Base-by-base conservation (phyloP, 176 grass and related monocot genomes). In the Lolium rigidum region DNA sequence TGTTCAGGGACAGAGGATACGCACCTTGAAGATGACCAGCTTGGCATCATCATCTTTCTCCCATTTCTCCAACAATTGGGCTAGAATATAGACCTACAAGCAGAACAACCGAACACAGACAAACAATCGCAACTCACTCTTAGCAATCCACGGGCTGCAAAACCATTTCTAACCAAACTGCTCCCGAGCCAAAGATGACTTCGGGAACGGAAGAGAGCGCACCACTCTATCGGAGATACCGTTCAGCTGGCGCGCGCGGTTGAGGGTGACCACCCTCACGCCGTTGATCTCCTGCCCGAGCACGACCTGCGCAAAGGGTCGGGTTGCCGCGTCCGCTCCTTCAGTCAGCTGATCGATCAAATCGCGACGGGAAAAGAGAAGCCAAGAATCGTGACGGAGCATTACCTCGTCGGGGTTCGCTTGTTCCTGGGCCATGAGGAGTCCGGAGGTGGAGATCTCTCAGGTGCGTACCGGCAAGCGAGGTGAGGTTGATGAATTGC, bases 181-280 rank as follows among this genome's bases (percentile, higher is more conserved):
- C 31, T 64, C 21, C 12, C 14, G 18, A 38, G 51, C 74, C 17
- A 66, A 80, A 9, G 15, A n/a, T n/a, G n/a, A 62, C 6, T 3
- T 1, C 25, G 9, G 20, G 2, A 57, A 9, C 37, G 26, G 26
- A 80, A 82, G 37, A 52, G 10, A 62, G 11, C 82, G 49, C 86
- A 98, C 96, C 92, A 95, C 91, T 91, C 78, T 84, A 17, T 92
- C 91, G 54, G 70, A 84, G 80, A 98, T 95, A 74, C 89, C 93
- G 84, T 98, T 98, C 67, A 98, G 91, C 80, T 98, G 95, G 61
- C 93, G 95, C 56, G 95, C 93, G 61, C 93, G 91, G 81, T 98
- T 98, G 56, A 98, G 89, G 25, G 90, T 95, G 86, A 89, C 72
- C 89, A 98, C 66, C 82, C 93, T 92, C 44, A 78, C 88, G 72